A percentile compares a stretch with the other conserved stretches of the same genome.
Conservation (phyloP, 2,329 filamentous ascomycete species). For the Penicillium sp. region DNA sequence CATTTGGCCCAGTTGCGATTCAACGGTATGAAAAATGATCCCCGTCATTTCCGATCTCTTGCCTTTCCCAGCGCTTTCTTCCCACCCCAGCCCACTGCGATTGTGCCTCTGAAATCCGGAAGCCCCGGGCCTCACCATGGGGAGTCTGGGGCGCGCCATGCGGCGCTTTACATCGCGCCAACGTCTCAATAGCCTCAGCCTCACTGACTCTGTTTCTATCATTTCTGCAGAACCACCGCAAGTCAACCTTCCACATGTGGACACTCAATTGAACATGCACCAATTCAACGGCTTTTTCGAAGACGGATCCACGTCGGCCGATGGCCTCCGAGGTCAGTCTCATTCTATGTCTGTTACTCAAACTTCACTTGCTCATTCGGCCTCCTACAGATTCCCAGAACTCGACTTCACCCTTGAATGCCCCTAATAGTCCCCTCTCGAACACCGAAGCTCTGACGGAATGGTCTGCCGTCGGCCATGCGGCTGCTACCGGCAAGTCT, state of each 20-base stretch:
- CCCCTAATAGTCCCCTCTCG: constrained; percentile 21
- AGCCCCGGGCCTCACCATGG: constrained; percentile 19
- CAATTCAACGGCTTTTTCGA: constrained; percentile 39
- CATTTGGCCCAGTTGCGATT: constrained; percentile 26
- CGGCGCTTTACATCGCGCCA: constrained; percentile 10
- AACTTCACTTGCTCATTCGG: constrained; percentile 4
- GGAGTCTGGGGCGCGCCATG: constrained; percentile 29
- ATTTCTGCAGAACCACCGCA: constrained; percentile 29
- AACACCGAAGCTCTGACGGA: constrained; percentile 33
- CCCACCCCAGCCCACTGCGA: not conserved
- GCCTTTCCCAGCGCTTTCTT: not conserved
- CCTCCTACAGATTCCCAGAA: constrained; percentile 16
- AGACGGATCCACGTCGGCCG: constrained; percentile 18
- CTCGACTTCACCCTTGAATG: constrained; percentile 8
- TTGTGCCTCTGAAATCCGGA: not conserved
- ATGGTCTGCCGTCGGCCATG: constrained; percentile 50
- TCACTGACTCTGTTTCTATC: constrained; percentile 27
- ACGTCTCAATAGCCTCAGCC: constrained; percentile 6
- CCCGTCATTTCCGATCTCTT: not conserved
- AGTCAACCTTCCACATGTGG: constrained; percentile 39
- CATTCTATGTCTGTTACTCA: not conserved
- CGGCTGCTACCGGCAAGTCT: constrained; percentile 48
- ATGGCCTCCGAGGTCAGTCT: constrained; percentile 25
- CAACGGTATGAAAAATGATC: constrained; percentile 23
- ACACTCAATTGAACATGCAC: constrained; percentile 42